Conservation (phyloP, 192 early-diverging fungal genomes). For the Tieghemiomyces parasiticus region DNA sequence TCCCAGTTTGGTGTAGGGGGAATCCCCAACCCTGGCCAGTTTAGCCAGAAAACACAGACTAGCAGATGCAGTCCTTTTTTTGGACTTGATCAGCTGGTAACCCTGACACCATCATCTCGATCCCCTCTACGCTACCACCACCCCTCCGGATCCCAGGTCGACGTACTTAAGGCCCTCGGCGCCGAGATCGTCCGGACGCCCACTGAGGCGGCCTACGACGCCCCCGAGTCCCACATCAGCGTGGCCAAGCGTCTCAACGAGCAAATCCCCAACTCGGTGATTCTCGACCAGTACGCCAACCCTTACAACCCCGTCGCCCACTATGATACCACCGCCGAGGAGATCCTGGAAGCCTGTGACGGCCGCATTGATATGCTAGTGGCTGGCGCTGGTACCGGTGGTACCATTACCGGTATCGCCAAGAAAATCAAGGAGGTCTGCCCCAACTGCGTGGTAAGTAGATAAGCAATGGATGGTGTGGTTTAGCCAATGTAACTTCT, state of each 20-base stretch:
- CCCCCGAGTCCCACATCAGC: constrained; percentile 96
- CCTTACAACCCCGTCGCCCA: constrained; percentile 96
- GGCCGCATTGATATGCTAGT: constrained; percentile 95
- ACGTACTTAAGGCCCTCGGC: constrained; percentile 91
- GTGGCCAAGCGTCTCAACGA: constrained; percentile 86
- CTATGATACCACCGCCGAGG: constrained; percentile 85
- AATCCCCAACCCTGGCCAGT: too few relatives aligned
- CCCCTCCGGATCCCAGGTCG: constrained; percentile 32
- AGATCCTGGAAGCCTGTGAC: constrained; percentile 62
- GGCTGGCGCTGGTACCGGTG: constrained; percentile 88
- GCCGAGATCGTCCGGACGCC: constrained; percentile 98
- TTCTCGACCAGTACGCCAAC: constrained; percentile 95
- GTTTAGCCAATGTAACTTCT: too few relatives aligned
- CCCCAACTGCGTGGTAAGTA: constrained; percentile 63
- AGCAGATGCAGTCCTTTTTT: too few relatives aligned
- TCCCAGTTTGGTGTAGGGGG: too few relatives aligned
- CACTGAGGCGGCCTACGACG: constrained; percentile 97
- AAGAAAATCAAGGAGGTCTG: constrained; percentile 90
- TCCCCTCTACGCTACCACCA: neutral
- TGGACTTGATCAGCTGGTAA: neutral
- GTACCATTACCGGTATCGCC: constrained; percentile 90
- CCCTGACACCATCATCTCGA: neutral
- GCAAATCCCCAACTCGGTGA: constrained; percentile 92
- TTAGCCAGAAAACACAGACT: too few relatives aligned
- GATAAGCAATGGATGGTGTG: too few relatives aligned